phyloP scores from a whole-genome alignment of 176 grass and related monocot species.

The Eremochloa ophiuroides region DNA sequence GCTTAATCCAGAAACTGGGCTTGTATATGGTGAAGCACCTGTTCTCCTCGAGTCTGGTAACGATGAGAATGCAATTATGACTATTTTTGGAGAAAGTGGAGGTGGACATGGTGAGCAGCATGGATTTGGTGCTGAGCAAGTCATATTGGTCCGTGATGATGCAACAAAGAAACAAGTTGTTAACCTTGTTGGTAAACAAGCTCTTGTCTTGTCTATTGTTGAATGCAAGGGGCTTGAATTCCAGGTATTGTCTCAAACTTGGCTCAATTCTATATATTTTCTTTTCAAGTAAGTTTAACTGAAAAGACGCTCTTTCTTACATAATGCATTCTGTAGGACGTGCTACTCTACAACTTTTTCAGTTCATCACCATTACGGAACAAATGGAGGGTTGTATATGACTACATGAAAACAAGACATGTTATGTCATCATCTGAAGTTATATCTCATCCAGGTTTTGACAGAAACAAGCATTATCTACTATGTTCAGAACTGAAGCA shows the following conservation, averaged over 20 bases:
- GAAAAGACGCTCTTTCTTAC: not conserved
- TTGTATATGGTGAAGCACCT: constrained; percentile 81
- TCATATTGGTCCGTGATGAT: constrained; percentile 76
- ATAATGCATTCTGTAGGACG: constrained; percentile 52
- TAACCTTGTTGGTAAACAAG: constrained; percentile 62
- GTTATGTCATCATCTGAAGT: constrained; percentile 32
- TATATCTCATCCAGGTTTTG: constrained; percentile 46
- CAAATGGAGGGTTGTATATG: constrained; percentile 83
- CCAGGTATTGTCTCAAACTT: constrained; percentile 49
- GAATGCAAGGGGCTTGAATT: constrained; percentile 97
- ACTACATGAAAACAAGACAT: constrained; percentile 55
- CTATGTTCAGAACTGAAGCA: constrained; percentile 96
- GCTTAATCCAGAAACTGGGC: constrained; percentile 66
- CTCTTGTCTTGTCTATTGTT: constrained; percentile 79
- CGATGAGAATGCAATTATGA: constrained; percentile 76
- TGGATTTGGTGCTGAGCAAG: constrained; percentile 92
- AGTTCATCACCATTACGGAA: constrained; percentile 61
- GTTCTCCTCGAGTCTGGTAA: constrained; percentile 68
- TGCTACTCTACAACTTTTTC: constrained; percentile 86
- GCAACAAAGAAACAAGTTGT: constrained; percentile 65
- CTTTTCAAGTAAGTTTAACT: not conserved
- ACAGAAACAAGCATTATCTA: constrained; percentile 55
- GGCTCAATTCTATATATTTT: not conserved
- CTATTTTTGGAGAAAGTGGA: constrained; percentile 69
- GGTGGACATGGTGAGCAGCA: not conserved